Base-by-base conservation (phyloP, 768 basidiomycete genomes). In the Rhodotorula toruloides region DNA sequence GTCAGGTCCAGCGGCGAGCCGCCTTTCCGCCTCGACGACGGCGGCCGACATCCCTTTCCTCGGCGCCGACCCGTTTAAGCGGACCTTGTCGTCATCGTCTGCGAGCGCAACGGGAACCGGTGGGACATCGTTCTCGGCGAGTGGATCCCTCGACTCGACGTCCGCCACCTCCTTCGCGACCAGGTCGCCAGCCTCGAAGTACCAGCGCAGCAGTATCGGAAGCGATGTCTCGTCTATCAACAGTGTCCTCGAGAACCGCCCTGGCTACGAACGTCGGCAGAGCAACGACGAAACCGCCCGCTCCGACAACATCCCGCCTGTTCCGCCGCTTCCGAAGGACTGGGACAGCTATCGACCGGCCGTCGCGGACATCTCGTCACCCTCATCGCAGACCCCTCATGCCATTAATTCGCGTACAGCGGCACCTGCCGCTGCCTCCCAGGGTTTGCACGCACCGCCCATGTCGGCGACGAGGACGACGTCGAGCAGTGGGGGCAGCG, bases 281-380 rank as follows among this genome's bases (percentile, higher is more conserved):
- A 52, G 67, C 32, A 13, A 78, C 79, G 56, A 58, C 56, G 70
- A 83, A 82, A 70, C 83, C 81, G 54, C 88, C 12, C 49, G 40
- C 36, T 84, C 84, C 71, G 79, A 80, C 64, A 74, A 79, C 62
- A 92, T 96, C n/a, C 92, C 92, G 25, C 91, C 91, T 34, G 91
- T 94, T 7, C 92, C 91, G 42, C 92, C 91, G 43, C 80, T 96
- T 34, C 91, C 91, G 48, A 93, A 96, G 79, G 90, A 91, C 74
- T 77, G 91, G 73, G 73, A 76, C 47, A 56, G 65, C 31, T 71
- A 71, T 40, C 68, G 70, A 16, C 71, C 85, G 25, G 79, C 85
- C 32, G 80, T 81, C 49, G 78, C 54, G 5, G 59, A 62, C 3
- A 42, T 66, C 76, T 36, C 75, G 77, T 55, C 78, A 76, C 46